These are phyloP conservation scores for Coemansia aciculifera DNA, from an alignment of 192 early-diverging fungal species.

Conservation along the genomic window DNA sequence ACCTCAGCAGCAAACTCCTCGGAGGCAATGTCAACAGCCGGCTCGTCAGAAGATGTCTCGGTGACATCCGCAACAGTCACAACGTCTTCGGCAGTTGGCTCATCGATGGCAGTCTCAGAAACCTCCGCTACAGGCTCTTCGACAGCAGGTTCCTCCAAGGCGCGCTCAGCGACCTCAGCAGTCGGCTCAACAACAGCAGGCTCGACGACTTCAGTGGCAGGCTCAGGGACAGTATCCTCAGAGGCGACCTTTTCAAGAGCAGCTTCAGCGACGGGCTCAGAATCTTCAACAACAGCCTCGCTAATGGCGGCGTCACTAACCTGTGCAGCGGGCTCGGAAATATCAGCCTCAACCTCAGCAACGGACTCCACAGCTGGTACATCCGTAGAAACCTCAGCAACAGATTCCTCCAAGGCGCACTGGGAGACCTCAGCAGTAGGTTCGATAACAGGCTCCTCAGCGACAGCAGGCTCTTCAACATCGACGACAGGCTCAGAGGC, in stretches of 20 bases:
- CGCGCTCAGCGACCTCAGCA: neutral
- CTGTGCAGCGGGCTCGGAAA: neutral
- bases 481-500: neutral
- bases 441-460: neutral
- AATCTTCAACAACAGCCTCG: neutral
- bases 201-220: neutral
- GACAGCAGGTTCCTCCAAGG: neutral
- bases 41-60: neutral
- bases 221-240: no score
- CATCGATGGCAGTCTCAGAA: neutral
- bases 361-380: neutral
- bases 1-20: neutral
- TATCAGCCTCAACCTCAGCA: neutral
- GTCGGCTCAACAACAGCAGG: neutral
- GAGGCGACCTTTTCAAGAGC: neutral
- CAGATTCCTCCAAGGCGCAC: neutral
- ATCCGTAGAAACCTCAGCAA: neutral
- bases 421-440: neutral
- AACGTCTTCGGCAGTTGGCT: neutral
- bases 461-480: neutral
- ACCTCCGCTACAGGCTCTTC: neutral
- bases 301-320: neutral
- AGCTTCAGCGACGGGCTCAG: neutral
- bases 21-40: neutral
- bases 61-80: neutral